These are phyloP conservation scores for Aspergillus sp. DNA, from an alignment of 2,329 filamentous ascomycete species.

Conservation along the genomic window DNA sequence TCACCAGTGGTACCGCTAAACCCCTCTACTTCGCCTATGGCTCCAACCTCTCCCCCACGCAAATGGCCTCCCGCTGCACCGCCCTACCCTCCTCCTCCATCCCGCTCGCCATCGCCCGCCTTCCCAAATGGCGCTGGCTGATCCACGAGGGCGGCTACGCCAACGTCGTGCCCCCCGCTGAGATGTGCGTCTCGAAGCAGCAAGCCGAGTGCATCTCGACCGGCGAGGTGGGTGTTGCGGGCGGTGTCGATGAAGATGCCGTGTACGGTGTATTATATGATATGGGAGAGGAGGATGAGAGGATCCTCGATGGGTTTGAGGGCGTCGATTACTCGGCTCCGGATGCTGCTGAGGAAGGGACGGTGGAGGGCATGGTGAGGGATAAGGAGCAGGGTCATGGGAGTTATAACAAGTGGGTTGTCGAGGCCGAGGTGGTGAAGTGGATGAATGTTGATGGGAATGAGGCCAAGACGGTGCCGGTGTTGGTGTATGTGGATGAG, in stretches of 20 bases:
- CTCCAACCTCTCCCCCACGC: constrained; percentile 46
- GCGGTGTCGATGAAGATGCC: constrained; percentile 22
- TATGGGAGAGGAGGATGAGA: constrained; percentile 41
- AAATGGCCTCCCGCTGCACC: constrained; percentile 44
- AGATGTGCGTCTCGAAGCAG: constrained; percentile 22
- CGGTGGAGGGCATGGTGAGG: constrained; percentile 17
- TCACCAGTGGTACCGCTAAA: constrained; percentile 11
- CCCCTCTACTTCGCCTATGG: constrained; percentile 49
- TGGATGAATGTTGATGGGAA: constrained; percentile 33
- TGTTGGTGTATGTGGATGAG: constrained; percentile 48
- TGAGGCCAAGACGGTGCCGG: constrained; percentile 23
- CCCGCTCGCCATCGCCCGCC: constrained; percentile 42
- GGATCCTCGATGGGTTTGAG: constrained; percentile 42
- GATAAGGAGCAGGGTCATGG: constrained; percentile 38
- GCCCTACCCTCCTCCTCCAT: constrained; percentile 35
- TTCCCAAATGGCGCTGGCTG: constrained; percentile 44
- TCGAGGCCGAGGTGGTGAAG: constrained; percentile 30
- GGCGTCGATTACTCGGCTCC: constrained; percentile 33
- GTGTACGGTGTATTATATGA: constrained; percentile 47
- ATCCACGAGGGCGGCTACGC: constrained; percentile 47
- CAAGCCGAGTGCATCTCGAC: constrained; percentile 4
- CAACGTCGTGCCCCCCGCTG: constrained; percentile 39
- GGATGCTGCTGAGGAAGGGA: not conserved
- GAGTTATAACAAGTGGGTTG: constrained; percentile 43
- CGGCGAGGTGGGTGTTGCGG: constrained; percentile 15